These are phyloP conservation scores for Xylaria palmicola DNA, from an alignment of 495 filamentous ascomycete genomes.

Conservation along the genomic window DNA sequence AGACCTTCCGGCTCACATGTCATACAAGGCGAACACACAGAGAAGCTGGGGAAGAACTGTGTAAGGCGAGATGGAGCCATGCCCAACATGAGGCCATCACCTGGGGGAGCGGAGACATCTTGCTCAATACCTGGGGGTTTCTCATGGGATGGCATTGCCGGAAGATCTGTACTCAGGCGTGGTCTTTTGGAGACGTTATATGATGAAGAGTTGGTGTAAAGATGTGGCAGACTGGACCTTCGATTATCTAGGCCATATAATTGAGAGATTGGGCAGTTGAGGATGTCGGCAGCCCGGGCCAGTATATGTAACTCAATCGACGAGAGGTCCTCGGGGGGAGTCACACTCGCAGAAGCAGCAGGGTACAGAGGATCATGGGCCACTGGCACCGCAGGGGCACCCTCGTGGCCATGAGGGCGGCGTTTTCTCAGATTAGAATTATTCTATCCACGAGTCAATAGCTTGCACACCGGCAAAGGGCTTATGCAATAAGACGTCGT, in stretches of 20 bases:
- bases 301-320: constrained; percentile 41
- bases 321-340: constrained; percentile 31
- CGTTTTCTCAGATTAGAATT: constrained; percentile 48
- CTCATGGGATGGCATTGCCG: constrained; percentile 32
- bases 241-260: constrained; percentile 32
- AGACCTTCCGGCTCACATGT: constrained; percentile 38
- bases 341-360: constrained; percentile 28
- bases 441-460: constrained; percentile 50
- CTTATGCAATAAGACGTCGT: constrained; percentile 28
- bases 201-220: constrained; percentile 16
- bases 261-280: constrained; percentile 28
- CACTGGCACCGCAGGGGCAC: constrained; percentile 37
- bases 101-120: constrained; percentile 23
- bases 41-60: constrained; percentile 38
- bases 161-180: constrained; percentile 34
- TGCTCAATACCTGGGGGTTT: constrained; percentile 34
- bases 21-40: constrained; percentile 40
- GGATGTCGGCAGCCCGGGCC: constrained; percentile 31
- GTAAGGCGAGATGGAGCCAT: constrained; percentile 36
- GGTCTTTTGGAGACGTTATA: constrained; percentile 33
- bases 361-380: constrained; percentile 36
- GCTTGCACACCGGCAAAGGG: constrained; percentile 36
- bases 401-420: constrained; percentile 44
- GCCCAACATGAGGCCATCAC: constrained; percentile 26
- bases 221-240: constrained; percentile 23